Evolutionary conservation across 1,139 yeast genomes (phyloP), one percentile per base, ranked within the genome.

Genomic region (Candida glucosophila): DNA sequence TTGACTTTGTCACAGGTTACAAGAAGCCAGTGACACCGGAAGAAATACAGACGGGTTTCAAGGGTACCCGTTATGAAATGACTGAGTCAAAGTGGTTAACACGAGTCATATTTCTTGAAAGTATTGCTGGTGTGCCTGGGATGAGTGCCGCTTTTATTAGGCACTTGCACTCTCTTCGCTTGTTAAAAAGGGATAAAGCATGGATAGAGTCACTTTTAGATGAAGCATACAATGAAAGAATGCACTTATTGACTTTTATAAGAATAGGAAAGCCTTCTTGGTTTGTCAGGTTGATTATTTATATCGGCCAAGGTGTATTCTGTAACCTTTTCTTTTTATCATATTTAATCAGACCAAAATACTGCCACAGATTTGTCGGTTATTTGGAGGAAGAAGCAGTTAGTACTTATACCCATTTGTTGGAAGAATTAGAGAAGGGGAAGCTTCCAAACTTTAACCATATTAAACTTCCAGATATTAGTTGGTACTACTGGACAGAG

Each of bases 321-420:
- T 68, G 75, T 49, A 78, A 78, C 48, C 29, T 67, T 14, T 79
- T 79, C 58, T 78, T 79, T 49, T 47, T 76, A 28, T 54, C 67
- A 22, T 79, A 79, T 49, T 52, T 79, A 29, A 36, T 69, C 20
- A 62, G 67, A 33, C 88, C 90, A 9, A 63, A 64, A 26, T 67
- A 74, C 30, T 78, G 88, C 40, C 90, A 79, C 42, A 55, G 90
- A 33, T 77, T 79, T 46, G 90, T 79, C 23, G 90, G 90, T 2
- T 78, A 79, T 46, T 58, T 79, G 23, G 90, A 79, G 47, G 90
- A 79, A 44, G 88, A 79, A 45, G 88, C 88, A 1, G 83, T 79
- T 11, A 58, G 69, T 31, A 79, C 90, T 0, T 79, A 79, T 44
- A 59, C 81, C 3, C 75, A 80, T 39, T 53, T 64, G 34, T 52